phyloP scores from a whole-genome alignment of 495 filamentous ascomycete species.

The Aspergillus taichungensis region DNA sequence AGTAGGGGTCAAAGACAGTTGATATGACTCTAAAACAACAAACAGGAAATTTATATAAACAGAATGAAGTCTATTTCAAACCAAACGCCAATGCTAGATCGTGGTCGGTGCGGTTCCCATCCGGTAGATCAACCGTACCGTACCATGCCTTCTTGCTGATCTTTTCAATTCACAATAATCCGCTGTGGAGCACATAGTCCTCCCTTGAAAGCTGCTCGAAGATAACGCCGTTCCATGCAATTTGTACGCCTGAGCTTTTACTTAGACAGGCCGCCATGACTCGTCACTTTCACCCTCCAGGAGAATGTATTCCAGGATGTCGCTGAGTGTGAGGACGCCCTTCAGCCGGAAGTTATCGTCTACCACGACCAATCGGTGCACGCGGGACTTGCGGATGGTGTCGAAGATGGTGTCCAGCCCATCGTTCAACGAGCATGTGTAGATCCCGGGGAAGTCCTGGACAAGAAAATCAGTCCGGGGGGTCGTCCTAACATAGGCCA shows the following conservation, averaged over 20 bases:
- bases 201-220: not conserved
- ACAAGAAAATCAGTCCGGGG: not conserved
- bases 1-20: not conserved
- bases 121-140: slow-evolving; percentile 6
- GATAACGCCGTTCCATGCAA: slow-evolving; percentile 38
- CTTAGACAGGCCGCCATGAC: slow-evolving; percentile 19
- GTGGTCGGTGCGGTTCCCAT: too few species aligned
- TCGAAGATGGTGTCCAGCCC: slow-evolving; percentile 93
- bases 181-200: too few species aligned
- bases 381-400: slow-evolving; percentile 87
- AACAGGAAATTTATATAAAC: slow-evolving; percentile 3
- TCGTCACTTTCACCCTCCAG: slow-evolving; percentile 65
- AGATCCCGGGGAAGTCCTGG: slow-evolving; percentile 90
- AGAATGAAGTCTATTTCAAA: slow-evolving; percentile 26
- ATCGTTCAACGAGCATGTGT: slow-evolving; percentile 88
- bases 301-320: slow-evolving; percentile 92
- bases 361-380: slow-evolving; percentile 87
- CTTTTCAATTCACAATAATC: not conserved
- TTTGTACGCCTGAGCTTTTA: slow-evolving; percentile 14
- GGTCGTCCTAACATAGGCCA: not conserved
- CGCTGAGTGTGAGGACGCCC: slow-evolving; percentile 87
- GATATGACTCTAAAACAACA: not conserved
- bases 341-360: slow-evolving; percentile 78
- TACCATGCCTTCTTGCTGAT: slow-evolving; percentile 26
- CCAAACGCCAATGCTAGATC: slow-evolving; percentile 17